Conservation (phyloP, 164 flowering plant genomes). For the Sedum album region DNA sequence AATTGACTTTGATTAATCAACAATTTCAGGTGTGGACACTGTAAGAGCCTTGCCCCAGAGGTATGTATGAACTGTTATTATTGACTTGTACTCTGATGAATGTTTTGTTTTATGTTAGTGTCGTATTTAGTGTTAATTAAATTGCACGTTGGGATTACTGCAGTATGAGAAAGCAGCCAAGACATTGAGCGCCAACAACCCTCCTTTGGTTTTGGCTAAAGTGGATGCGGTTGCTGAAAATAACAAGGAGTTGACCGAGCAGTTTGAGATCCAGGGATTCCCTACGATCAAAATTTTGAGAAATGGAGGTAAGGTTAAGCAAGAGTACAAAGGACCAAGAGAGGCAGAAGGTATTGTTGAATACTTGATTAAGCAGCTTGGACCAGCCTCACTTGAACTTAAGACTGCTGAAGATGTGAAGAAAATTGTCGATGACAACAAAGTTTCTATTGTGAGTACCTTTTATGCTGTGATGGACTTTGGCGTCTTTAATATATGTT, state of each 20-base stretch:
- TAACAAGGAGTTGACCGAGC: constrained; percentile 54
- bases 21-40: constrained; percentile 82
- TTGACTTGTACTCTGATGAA: no score
- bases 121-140: background rate
- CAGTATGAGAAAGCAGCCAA: constrained; percentile 94
- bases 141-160: background rate
- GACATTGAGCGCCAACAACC: constrained; percentile 48
- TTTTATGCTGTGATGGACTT: background rate
- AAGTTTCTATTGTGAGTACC: constrained; percentile 53
- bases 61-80: constrained; percentile 21
- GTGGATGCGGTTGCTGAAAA: constrained; percentile 72
- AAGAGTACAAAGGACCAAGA: constrained; percentile 89
- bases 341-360: constrained; percentile 81
- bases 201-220: constrained; percentile 67
- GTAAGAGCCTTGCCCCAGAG: constrained; percentile 94
- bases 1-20: background rate
- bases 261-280: constrained; percentile 56
- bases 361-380: constrained; percentile 73
- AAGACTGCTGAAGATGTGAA: constrained; percentile 58
- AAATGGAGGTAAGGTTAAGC: constrained; percentile 58
- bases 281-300: constrained; percentile 80
- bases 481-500: background rate
- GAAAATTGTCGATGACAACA: constrained; percentile 41
- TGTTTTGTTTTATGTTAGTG: background rate
- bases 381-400: constrained; percentile 80